Evolutionary conservation across 768 basidiomycete species (phyloP).

Genomic region (Pleurotus pulmonarius): DNA sequence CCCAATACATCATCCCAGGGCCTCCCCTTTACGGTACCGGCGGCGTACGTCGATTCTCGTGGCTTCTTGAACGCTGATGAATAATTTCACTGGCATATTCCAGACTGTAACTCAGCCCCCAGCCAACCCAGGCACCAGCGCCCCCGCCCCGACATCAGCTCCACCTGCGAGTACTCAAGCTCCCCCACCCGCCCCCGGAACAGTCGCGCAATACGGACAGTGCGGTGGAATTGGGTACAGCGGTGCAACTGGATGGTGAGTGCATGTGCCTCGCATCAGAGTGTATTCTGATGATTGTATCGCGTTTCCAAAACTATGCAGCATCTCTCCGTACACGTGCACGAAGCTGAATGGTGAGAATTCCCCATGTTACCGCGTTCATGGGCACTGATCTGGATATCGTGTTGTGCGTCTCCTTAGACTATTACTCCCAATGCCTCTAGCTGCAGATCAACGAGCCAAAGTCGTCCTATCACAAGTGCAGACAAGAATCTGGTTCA

Average conservation of each 20-base stretch:
- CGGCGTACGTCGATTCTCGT: background rate
- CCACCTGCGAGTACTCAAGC: slow-evolving; percentile 5
- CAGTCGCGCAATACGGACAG: slow-evolving; percentile 36
- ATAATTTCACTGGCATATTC: background rate
- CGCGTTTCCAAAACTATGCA: no score
- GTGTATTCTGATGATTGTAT: no score
- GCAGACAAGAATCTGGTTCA: background rate
- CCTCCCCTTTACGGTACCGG: slow-evolving; percentile 41
- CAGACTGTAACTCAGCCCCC: background rate
- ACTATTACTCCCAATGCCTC: slow-evolving; percentile 4
- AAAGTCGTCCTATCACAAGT: background rate
- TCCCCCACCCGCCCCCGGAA: slow-evolving; percentile 18
- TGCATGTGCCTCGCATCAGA: background rate
- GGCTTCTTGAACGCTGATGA: slow-evolving; percentile 7
- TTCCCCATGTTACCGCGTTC: background rate
- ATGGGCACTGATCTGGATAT: slow-evolving; percentile 9
- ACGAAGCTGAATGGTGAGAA: slow-evolving; percentile 27
- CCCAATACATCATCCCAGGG: slow-evolving; percentile 40
- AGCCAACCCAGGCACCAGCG: background rate
- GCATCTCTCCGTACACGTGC: slow-evolving; percentile 37
- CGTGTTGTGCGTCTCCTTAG: background rate
- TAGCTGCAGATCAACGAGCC: background rate
- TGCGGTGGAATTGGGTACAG: slow-evolving; percentile 39
- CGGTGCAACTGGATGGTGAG: slow-evolving; percentile 35
- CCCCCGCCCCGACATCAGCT: background rate